Conservation (phyloP, 73 alveolate genomes). For the Paramecium biaurelia region DNA sequence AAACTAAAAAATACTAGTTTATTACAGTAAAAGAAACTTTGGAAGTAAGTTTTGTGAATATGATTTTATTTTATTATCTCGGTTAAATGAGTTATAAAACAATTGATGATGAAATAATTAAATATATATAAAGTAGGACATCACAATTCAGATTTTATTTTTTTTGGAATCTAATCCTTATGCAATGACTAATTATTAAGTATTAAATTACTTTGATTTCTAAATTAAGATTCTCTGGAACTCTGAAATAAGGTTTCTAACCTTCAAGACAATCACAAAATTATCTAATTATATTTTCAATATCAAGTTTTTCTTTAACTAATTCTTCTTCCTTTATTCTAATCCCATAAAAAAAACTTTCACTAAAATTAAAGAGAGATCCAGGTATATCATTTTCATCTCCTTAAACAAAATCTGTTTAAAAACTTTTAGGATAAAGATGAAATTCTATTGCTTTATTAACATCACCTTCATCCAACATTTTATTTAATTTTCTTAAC, state of each 20-base stretch:
- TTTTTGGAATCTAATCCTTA: constrained; percentile 28
- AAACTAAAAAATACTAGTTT: background rate
- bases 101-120: background rate
- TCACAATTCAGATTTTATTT: background rate
- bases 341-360: constrained; percentile 24
- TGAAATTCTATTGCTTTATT: constrained; percentile 46
- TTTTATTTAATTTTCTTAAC: constrained; percentile 57
- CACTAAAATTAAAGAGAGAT: background rate
- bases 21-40: background rate
- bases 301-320: constrained; percentile 7
- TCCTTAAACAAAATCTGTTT: background rate
- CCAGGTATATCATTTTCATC: constrained; percentile 53
- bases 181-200: background rate
- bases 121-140: background rate
- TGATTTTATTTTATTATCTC: background rate
- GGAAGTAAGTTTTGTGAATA: background rate
- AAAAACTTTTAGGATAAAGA: constrained; percentile 55
- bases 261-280: constrained; percentile 32
- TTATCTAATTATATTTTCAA: background rate
- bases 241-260: background rate
- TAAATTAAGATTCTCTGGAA: constrained; percentile 26
- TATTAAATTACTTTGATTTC: constrained; percentile 23
- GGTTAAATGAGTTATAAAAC: background rate
- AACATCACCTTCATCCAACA: constrained; percentile 34
- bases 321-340: background rate